Evolutionary conservation across 768 basidiomycete species (phyloP).

Genomic region (Trametes cubensis): DNA sequence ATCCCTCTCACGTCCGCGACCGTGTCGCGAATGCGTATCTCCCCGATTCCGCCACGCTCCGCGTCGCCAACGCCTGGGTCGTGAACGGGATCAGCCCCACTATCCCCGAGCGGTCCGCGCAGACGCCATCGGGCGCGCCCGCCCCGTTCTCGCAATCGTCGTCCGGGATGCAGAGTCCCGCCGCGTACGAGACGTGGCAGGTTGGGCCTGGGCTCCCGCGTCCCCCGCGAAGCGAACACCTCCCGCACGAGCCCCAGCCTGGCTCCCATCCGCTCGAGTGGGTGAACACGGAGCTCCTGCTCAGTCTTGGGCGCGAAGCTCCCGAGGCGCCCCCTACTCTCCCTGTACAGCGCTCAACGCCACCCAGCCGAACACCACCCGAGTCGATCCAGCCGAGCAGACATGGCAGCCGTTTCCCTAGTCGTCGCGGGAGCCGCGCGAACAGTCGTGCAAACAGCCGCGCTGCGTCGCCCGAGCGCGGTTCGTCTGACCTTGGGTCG

Average conservation of each 20-base stretch:
- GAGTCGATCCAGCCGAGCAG: slow-evolving; percentile 33
- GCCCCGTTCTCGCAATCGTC: slow-evolving; percentile 19
- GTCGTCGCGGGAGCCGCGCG: slow-evolving; percentile 36
- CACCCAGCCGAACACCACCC: slow-evolving; percentile 33
- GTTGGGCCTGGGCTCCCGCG: slow-evolving; percentile 14
- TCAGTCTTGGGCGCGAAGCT: slow-evolving; percentile 53
- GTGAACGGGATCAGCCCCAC: slow-evolving; percentile 45
- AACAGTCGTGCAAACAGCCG: slow-evolving; percentile 36
- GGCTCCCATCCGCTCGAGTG: slow-evolving; percentile 61
- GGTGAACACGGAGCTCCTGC: slow-evolving; percentile 83
- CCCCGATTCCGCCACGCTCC: slow-evolving; percentile 62
- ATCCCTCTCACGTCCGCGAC: slow-evolving; percentile 87
- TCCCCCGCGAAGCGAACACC: slow-evolving; percentile 27
- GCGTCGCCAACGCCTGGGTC: slow-evolving; percentile 68
- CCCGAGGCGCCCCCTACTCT: slow-evolving; percentile 34
- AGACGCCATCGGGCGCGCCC: background rate
- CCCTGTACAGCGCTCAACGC: slow-evolving; percentile 29
- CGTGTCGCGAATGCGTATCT: slow-evolving; percentile 81
- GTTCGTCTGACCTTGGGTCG: slow-evolving; percentile 14
- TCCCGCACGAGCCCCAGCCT: slow-evolving; percentile 40
- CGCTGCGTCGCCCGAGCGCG: slow-evolving; percentile 60
- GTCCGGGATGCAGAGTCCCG: slow-evolving; percentile 29
- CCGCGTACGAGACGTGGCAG: slow-evolving; percentile 29
- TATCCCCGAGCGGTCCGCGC: slow-evolving; percentile 21
- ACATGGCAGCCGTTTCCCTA: slow-evolving; percentile 30